A percentile compares a stretch with the other conserved stretches of the same genome.
Conservation (phyloP, 768 basidiomycete genomes). For the Leccinum uliginosum region DNA sequence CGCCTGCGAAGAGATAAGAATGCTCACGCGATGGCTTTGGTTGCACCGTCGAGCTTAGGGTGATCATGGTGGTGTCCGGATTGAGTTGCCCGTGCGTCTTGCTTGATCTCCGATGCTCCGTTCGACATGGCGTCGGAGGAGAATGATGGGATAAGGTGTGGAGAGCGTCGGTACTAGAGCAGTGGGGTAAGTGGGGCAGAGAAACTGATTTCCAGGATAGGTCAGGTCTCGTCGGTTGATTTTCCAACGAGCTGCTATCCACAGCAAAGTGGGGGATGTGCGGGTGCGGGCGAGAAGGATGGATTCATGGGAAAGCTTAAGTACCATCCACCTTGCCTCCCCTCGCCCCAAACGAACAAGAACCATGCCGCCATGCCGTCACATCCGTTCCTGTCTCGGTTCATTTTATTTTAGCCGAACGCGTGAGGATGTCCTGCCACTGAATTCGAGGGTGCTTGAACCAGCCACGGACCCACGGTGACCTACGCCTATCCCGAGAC, state of each 20-base stretch:
- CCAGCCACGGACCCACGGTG: too few relatives aligned
- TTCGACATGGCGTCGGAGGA: slow-evolving; percentile 12
- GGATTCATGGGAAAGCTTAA: slow-evolving; percentile 13
- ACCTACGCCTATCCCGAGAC: too few relatives aligned
- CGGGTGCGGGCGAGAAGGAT: not conserved
- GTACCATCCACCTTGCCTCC: slow-evolving; percentile 10
- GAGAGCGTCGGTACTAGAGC: not conserved
- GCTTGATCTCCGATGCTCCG: slow-evolving; percentile 19
- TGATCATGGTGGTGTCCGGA: not conserved
- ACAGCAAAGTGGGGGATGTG: not conserved
- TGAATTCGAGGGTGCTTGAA: not conserved
- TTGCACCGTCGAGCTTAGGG: slow-evolving; percentile 18
- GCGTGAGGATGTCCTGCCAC: not conserved
- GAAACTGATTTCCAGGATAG: too few relatives aligned
- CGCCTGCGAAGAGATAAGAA: too few relatives aligned
- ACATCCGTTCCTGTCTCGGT: not conserved
- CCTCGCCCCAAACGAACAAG: not conserved
- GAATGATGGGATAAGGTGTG: not conserved
- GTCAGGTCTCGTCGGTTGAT: not conserved
- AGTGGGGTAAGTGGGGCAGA: not conserved
- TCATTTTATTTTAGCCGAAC: not conserved
- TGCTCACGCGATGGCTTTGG: slow-evolving; percentile 17
- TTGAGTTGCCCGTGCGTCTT: not conserved
- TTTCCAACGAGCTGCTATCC: not conserved
- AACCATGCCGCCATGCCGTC: slow-evolving; percentile 17